These are phyloP conservation scores for Phaeophleospora eucalypticola DNA, from an alignment of 2,329 filamentous ascomycete genomes.

Conservation along the genomic window DNA sequence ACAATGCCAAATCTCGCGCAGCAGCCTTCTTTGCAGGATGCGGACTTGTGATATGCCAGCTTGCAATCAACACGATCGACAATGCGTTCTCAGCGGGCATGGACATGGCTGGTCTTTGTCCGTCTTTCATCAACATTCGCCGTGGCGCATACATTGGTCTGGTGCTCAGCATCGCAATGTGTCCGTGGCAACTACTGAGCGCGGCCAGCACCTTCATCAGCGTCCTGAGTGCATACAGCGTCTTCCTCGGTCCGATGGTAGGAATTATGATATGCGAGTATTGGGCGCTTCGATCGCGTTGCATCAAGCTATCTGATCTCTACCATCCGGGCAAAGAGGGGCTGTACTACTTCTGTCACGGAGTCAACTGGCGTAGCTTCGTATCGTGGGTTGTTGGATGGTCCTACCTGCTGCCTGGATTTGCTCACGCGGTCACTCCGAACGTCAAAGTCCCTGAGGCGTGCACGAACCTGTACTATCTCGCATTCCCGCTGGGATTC, in stretches of 20 bases:
- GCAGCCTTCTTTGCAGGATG: conserved; percentile 46
- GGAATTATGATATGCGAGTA: conserved; percentile 47
- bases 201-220: conserved; percentile 46
- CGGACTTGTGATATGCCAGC: conserved; percentile 44
- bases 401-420: conserved; percentile 12
- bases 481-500: conserved; percentile 42
- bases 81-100: conserved; percentile 53
- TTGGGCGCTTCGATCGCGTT: conserved; percentile 38
- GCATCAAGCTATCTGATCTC: conserved; percentile 43
- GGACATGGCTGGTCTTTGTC: conserved; percentile 52
- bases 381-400: conserved; percentile 38
- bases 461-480: conserved; percentile 40
- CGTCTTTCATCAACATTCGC: conserved; percentile 54
- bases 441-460: conserved; percentile 35
- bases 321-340: conserved; percentile 36
- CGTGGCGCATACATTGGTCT: conserved; percentile 50
- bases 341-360: conserved; percentile 43
- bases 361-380: conserved; percentile 45
- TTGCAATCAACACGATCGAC: conserved; percentile 44
- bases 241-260: conserved; percentile 45
- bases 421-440: conserved; percentile 33
- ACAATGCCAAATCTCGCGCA: conserved; percentile 35
- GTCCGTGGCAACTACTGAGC: conserved; percentile 51
- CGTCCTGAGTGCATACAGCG: conserved; percentile 43
- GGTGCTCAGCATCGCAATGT: conserved; percentile 43